Percentiles rank a stretch among this genome's conserved stretches.
These are phyloP conservation scores for Prunus davidiana DNA, from an alignment of 306 rosid species.

Conservation along the genomic window DNA sequence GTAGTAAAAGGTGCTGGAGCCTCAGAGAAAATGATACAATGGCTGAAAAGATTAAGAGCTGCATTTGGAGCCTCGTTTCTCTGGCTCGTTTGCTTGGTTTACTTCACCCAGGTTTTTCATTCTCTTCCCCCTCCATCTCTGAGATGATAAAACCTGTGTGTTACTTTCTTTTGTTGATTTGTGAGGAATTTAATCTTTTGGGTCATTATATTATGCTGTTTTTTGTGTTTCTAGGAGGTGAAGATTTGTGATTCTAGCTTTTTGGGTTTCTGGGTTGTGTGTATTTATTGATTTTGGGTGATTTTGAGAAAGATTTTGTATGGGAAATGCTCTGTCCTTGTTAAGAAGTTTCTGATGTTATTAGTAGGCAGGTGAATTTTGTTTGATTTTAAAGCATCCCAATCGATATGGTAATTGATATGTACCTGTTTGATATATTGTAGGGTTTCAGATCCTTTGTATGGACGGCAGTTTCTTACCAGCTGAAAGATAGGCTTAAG, in stretches of 20 bases:
- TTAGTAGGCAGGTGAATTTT: neutral
- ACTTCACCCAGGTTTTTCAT: conserved; percentile 80
- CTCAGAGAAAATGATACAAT: conserved; percentile 49
- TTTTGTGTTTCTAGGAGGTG: neutral
- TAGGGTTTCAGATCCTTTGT: conserved; percentile 94
- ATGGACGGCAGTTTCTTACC: conserved; percentile 86
- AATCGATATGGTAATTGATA: neutral
- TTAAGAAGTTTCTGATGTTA: neutral
- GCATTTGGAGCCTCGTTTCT: conserved; percentile 70
- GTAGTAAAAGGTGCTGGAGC: too few species aligned
- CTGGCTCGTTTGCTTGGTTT: conserved; percentile 79
- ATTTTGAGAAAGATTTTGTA: neutral
- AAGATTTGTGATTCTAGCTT: conserved; percentile 18
- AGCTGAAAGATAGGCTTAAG: conserved; percentile 68
- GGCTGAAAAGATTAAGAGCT: conserved; percentile 52
- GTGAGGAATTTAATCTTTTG: neutral
- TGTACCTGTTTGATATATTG: conserved; percentile 5
- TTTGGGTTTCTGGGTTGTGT: conserved; percentile 16
- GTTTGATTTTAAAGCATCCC: neutral
- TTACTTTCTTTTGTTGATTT: neutral
- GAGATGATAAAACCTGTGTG: too few species aligned
- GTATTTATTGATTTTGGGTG: neutral
- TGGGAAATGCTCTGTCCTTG: neutral
- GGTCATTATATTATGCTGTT: neutral
- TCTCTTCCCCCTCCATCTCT: neutral